Percentiles rank a stretch among this genome's conserved stretches.
These are phyloP conservation scores for Candida michaelii DNA, from an alignment of 805 yeast species.

Conservation along the genomic window DNA sequence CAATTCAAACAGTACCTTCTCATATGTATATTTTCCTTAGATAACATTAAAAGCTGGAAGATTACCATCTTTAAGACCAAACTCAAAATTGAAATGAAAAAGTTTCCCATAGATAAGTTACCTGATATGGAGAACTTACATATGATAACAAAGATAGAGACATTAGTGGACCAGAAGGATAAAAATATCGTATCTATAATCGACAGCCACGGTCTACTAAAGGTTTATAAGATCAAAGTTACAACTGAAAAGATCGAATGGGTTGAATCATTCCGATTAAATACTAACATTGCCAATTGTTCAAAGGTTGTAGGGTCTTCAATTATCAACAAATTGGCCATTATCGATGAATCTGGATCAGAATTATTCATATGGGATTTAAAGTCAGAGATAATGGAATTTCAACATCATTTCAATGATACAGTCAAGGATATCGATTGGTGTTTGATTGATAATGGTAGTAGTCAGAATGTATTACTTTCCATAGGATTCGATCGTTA, in stretches of 20 bases:
- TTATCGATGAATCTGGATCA: slow-evolving; percentile 55
- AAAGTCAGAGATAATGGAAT: slow-evolving; percentile 64
- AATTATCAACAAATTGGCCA: slow-evolving; percentile 64
- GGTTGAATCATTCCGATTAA: slow-evolving; percentile 49
- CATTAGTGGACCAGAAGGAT: slow-evolving; percentile 21
- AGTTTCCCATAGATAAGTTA: slow-evolving; percentile 35
- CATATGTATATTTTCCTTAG: slow-evolving; percentile 7
- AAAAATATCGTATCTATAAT: slow-evolving; percentile 54
- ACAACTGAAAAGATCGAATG: slow-evolving; percentile 35
- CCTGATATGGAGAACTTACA: slow-evolving; percentile 41
- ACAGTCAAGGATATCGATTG: slow-evolving; percentile 77
- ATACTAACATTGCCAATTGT: slow-evolving; percentile 56
- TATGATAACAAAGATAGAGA: slow-evolving; percentile 49
- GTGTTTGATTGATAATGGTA: slow-evolving; percentile 55
- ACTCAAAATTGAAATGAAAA: slow-evolving; percentile 22
- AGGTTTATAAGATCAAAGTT: slow-evolving; percentile 17
- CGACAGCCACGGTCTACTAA: slow-evolving; percentile 37
- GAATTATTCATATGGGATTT: slow-evolving; percentile 79
- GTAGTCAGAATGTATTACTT: slow-evolving; percentile 52
- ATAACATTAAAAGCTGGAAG: slow-evolving; percentile 33
- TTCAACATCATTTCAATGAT: slow-evolving; percentile 42
- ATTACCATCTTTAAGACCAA: slow-evolving; percentile 49
- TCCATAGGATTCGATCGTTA: slow-evolving; percentile 73
- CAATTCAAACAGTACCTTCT: slow-evolving; percentile 10
- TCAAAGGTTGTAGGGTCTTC: slow-evolving; percentile 70